phyloP scores from a whole-genome alignment of 2,329 filamentous ascomycete genomes.

The Neocucurbitaria cava region DNA sequence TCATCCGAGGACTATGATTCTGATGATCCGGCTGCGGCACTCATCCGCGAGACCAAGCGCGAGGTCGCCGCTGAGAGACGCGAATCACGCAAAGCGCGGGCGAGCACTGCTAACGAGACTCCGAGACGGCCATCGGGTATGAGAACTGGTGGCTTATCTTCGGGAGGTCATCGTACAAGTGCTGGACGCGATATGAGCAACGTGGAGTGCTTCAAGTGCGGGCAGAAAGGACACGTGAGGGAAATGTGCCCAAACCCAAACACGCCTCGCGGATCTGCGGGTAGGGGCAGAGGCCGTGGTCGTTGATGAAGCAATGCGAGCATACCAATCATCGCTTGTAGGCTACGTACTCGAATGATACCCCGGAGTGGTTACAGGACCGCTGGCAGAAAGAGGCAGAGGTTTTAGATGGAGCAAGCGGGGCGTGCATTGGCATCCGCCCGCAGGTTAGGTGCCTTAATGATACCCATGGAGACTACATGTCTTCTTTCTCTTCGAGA shows the following conservation, averaged over 20 bases:
- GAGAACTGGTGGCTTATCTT: slow-evolving; percentile 66
- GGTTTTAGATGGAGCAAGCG: slow-evolving; percentile 26
- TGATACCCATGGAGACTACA: slow-evolving; percentile 8
- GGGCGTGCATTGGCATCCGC: background rate
- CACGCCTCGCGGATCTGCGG: slow-evolving; percentile 30
- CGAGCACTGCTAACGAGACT: slow-evolving; percentile 55
- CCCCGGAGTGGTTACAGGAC: no score
- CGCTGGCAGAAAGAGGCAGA: slow-evolving; percentile 32
- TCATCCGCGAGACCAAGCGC: slow-evolving; percentile 55
- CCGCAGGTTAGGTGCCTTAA: background rate
- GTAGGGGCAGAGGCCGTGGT: slow-evolving; percentile 31
- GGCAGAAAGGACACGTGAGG: slow-evolving; percentile 66
- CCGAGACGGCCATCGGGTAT: slow-evolving; percentile 64
- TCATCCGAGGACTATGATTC: slow-evolving; percentile 52
- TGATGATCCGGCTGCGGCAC: slow-evolving; percentile 51
- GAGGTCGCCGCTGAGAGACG: slow-evolving; percentile 53
- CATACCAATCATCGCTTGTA: no score
- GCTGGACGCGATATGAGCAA: slow-evolving; percentile 38
- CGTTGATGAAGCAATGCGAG: slow-evolving; percentile 26
- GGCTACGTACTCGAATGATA: no score
- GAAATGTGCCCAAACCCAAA: slow-evolving; percentile 59
- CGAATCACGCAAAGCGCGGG: slow-evolving; percentile 55
- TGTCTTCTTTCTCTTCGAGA: background rate
- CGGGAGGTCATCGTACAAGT: slow-evolving; percentile 49
- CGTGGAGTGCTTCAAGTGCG: slow-evolving; percentile 67